Percentiles rank a stretch among this genome's conserved stretches.
phyloP scores from a whole-genome alignment of 2,329 filamentous ascomycete species.

The Alternaria brassicicola region DNA sequence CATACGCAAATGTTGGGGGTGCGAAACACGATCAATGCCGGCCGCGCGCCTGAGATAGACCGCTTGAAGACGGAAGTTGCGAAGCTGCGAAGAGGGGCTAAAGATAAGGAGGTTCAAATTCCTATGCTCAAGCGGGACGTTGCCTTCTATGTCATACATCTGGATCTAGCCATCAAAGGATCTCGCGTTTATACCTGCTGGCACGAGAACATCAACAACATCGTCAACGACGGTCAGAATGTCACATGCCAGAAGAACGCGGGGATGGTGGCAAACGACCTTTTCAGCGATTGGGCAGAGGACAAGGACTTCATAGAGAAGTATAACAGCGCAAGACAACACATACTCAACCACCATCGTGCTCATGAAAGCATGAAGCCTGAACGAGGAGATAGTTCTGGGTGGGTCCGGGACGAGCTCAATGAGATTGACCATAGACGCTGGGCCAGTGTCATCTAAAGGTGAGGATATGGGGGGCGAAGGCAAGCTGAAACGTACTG shows the following conservation, averaged over 20 bases:
- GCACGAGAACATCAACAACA: neutral
- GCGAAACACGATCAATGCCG: neutral
- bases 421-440: neutral
- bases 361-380: conserved; percentile 10
- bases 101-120: neutral
- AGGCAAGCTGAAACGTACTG: too few relatives aligned
- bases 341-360: conserved; percentile 12
- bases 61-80: neutral
- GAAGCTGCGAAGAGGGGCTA: neutral
- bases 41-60: neutral
- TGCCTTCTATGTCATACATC: conserved; percentile 1
- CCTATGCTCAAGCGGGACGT: neutral
- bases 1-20: neutral
- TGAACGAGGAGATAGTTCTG: neutral
- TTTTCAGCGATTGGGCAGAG: neutral
- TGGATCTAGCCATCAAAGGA: conserved; percentile 8
- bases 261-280: neutral
- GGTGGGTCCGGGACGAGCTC: neutral
- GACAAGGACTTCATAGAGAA: conserved; percentile 7
- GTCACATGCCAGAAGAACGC: neutral
- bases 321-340: conserved; percentile 1
- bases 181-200: conserved; percentile 13
- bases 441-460: neutral
- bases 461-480: neutral
- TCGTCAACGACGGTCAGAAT: neutral